Base-by-base conservation (phyloP, 106 monocot species). In the Triglochin maritima region DNA sequence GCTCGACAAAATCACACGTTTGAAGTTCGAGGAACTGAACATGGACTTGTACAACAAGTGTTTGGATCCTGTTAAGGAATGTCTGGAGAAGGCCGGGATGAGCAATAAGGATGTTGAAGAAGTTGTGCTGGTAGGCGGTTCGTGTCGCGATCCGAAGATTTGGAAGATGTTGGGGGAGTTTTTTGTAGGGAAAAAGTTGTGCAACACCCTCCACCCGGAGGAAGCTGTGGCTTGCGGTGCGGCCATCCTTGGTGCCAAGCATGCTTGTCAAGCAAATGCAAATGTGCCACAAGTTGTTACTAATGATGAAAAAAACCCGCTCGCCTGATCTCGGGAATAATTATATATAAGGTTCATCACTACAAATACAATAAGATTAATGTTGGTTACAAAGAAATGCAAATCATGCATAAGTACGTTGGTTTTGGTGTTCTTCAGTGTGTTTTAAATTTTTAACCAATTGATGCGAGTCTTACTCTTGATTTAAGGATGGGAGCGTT, bases 1-100 rank as follows among this genome's bases (percentile, higher is more conserved):
- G 66, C 56, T 66, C 13, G 29, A 41, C 16, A 43, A 54, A 15
- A 63, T 76, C 50, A 69, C n/a, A 3, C 8, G 52, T 10, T 55
- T 69, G 4, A 53, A 60, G 41, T 76, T 76, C 46, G 76, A 76
- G 53, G 69, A 56, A 17, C 68, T 75, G 43, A 75, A 75, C 55
- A 77, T 77, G 64, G 81, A 88, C 57, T 50, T 82, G 5, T 86
- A 86, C 56, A 64, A 76, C 60, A 79, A 78, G 62, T 81, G 86
- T 61, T 86, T 86, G 81, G 77, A 78, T 45, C 79, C 69, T 4
- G 86, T 86, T 4, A 69, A 83, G 72, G 81, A 83, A 62, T 87
- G 87, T 51, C 59, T 87, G 57, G 66, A 75, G 46, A 82, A 87
- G 56, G 76, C 69, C 14, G 54, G 56, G 50, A 17, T 63, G 44